Base-by-base conservation (phyloP, 2,329 filamentous ascomycete species). In the Mycosphaerella sp. region DNA sequence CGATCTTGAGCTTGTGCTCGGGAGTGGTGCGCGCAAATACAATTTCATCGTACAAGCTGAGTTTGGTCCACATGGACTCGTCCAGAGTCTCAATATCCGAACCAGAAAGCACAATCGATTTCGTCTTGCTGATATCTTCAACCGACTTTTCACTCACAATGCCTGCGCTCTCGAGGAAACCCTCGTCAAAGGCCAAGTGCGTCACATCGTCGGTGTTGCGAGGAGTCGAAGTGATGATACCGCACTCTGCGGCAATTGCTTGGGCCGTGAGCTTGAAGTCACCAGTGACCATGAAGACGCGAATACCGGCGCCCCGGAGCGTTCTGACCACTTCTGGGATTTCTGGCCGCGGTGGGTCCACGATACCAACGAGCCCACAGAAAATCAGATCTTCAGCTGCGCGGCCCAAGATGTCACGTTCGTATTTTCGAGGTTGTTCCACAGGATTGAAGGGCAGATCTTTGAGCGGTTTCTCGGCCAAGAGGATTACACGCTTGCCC, bases 231-330 rank as follows among this genome's bases (percentile, higher is more conserved):
- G 77, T 85, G 49, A 90, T 77, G 64, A 89, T 89, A 7, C 86
- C 84, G 56, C 85, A 87, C 51, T 89, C 81, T 2, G 79, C 75
- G 0, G 86, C 85, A 57, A 91, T 89, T 1, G 86, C 84, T 57
- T 82, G 77, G 0, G 87, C 86, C 0, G 87, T 91, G 12, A 89
- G 76, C 26, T 84, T 83, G 66, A 87, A 89, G 64, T 91, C 87
- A 8, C 87, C 86, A 1, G 87, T 91, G 0, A 90, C 86, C 86
- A 91, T 91, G 69, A 87, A 85, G 31, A 89, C 82, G n/a, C 83
- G 76, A 51, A 91, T 85, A 1, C 85, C 84, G 3, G 87, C 87
- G 1, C 80, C 76, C 10, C 85, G 79, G 12, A 89, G 74, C 0
- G 79, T 86, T n/a, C 74, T 72, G 29, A 83, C 73, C 1, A 83